Evolutionary conservation across 371 early-diverging fungal species (phyloP), one percentile per base, ranked within the genome.

Genomic region (Mortierella sp.): DNA sequence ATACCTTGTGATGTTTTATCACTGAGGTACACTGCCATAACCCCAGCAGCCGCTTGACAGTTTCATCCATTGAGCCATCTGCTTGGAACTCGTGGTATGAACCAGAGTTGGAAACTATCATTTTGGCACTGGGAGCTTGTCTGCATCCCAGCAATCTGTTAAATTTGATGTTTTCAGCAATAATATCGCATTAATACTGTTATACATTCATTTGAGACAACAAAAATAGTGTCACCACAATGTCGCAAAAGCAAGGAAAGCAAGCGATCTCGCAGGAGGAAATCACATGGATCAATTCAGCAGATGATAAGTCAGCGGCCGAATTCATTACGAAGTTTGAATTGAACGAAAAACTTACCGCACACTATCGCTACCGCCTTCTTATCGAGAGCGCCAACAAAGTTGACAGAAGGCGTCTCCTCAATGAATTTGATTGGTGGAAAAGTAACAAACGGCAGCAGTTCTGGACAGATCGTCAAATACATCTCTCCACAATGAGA

Each of bases 121-220:
- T 60, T 60, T 60, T 60, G 60, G 60, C 60, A 60, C 60, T 60
- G 60, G 25, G 44, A 46, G 46, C 60, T 60, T 45, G 60, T 60
- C 19, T 60, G 60, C 60, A 60, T 60, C 46, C 44, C n/a, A 37
- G 37, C 37, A 37, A 37, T 47, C 60, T 60, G 47, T 60, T 47
- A 60, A 43, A 60, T 46, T 60, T 60, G 47, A 60, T 60, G 23
- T 46, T 60, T 60, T 46, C 60, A 46, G 25, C 60, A 43, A 60
- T 60, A n/a, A 59, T 44, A 25, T 43, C 19, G 43, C 43, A 44
- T 59, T 59, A 4, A 59, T 23, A 45, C n/a, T n/a, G n/a, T n/a
- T n/a, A n/a, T n/a, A n/a, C n/a, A n/a, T n/a, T n/a, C n/a, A n/a
- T n/a, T n/a, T n/a, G n/a, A n/a, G n/a, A n/a, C n/a, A n/a, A n/a